Evolutionary conservation across 2,329 filamentous ascomycete species (phyloP), one percentile per base, ranked within the genome.

Genomic region (Aspergillus neotritici): DNA sequence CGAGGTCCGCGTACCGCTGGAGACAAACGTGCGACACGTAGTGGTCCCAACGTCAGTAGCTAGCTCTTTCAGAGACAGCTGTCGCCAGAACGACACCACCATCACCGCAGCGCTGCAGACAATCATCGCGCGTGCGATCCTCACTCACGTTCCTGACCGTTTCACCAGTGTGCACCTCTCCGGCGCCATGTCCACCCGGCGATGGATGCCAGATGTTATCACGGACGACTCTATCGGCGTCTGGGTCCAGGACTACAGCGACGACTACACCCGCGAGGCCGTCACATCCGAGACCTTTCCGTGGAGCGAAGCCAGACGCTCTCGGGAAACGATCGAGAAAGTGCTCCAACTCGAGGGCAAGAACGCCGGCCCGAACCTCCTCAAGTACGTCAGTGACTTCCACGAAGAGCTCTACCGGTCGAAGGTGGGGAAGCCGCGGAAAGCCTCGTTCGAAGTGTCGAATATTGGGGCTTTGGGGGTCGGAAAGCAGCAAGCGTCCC

Each of bases 391-490:
- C 0, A 54, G 59, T 10, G 53, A 73, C 40, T 64, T 67, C 31
- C 62, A 60, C 10, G 34, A 64, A 3, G 61, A 62, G 1, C 57
- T 67, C 10, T 66, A 71, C 33, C 41, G 53, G 3, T 57, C 60
- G 0, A 64, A 66, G 38, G 14, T 71, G 2, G 72, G 71, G 3
- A 64, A 66, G 34, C 51, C 60, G 3, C 57, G 73, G 2, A 55
- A 52, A 1, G 51, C 54, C 12, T 66, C 61, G 7, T 71, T 67
- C 15, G 72, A 76, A 48, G 43, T 76, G 6, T 74, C 72, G 0
- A 76, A 74, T 51, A 41, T 76, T 4, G 73, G 73, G 0, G 53
- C 66, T 2, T 59, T 69, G 35, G 51, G 51, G 11, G 32, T 38
- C 2, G 43, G 44, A 12, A 32, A 37, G 14, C 28, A 31, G 12